Conservation (phyloP, 2,329 filamentous ascomycete genomes). For the Elsinoe australis region DNA sequence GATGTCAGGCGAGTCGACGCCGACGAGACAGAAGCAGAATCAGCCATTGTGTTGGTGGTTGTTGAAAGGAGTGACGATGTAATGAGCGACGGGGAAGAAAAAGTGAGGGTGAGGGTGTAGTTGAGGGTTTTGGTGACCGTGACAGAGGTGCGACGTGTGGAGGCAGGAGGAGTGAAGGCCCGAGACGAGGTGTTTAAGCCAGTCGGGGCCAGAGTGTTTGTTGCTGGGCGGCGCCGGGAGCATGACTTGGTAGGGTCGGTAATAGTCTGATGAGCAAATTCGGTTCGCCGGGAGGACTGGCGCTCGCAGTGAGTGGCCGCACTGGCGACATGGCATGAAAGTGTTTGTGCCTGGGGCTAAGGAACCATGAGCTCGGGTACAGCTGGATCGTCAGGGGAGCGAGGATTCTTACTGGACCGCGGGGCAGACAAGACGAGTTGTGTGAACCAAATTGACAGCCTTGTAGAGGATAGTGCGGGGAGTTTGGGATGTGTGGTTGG, state of each 20-base stretch:
- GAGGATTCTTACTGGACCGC: slow-evolving; percentile 10
- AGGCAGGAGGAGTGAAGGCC: slow-evolving; percentile 9
- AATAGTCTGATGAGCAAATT: slow-evolving; percentile 12
- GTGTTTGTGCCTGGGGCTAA: slow-evolving; percentile 14
- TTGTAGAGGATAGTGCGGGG: slow-evolving; percentile 8
- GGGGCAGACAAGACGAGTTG: neutral
- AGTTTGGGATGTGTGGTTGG: slow-evolving; percentile 8
- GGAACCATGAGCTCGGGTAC: slow-evolving; percentile 16
- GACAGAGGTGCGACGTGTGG: slow-evolving; percentile 14
- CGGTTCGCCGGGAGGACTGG: neutral
- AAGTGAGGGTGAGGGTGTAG: slow-evolving; percentile 10
- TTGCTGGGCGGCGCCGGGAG: slow-evolving; percentile 15
- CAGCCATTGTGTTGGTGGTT: slow-evolving; percentile 9
- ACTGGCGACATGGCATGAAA: too few species aligned
- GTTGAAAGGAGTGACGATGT: slow-evolving; percentile 17
- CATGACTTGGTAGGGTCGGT: slow-evolving; percentile 15
- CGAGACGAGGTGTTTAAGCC: slow-evolving; percentile 15
- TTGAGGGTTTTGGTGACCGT: slow-evolving; percentile 11
- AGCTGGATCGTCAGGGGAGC: slow-evolving; percentile 10
- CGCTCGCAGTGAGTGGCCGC: neutral
- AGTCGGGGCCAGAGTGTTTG: slow-evolving; percentile 15
- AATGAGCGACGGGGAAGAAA: slow-evolving; percentile 16
- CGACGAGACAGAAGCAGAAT: slow-evolving; percentile 3
- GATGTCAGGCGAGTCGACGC: slow-evolving; percentile 16
- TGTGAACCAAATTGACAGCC: slow-evolving; percentile 6